Evolutionary conservation across 1,139 yeast species (phyloP), one percentile per base, ranked within the genome.

Genomic region (Yamadazyma triangularis): DNA sequence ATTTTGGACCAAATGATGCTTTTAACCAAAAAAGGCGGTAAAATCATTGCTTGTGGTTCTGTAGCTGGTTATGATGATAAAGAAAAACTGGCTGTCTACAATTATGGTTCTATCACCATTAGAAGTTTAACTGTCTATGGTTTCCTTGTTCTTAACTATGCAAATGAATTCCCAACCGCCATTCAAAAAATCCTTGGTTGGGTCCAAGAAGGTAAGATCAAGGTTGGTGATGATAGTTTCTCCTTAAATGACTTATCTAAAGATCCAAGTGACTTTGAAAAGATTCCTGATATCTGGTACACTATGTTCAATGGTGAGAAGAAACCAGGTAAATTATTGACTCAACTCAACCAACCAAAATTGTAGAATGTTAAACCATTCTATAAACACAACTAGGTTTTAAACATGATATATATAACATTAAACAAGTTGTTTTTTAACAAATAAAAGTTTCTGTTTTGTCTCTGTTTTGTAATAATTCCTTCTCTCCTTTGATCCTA

Each of bases 21-120:
- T 4, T 54, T 62, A 33, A 44, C 70, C 42, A 70, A 64, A 38
- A 45, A 44, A n/a, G 51, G 47, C 30, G 79, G 77, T 27, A 57
- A 52, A 11, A 57, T 79, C 30, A 51, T 77, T 37, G 78, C 77
- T 18, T 77, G 85, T 58, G 87, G 86, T 33, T 67, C 79, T 3
- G 74, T 79, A 41, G 54, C 84, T 21, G 76, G 75, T 32, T 79
- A 78, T 52, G 73, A 77, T 44, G 72, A 70, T 38, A 38, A 42
- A 8, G 42, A 50, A 4, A 61, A 64, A 33, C 38, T 53, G 16
- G 51, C 38, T 1, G 58, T 73, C 32, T 50, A 53, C 22, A 55
- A 50, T 36, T 73, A 75, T 66, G 45, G 58, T 11, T 47, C 57
- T 25, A 66, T 77, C 30, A 62, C 73, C 34, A 54, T 60, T 26